A percentile compares a stretch with the other conserved stretches of the same genome.
Evolutionary conservation across 2,329 filamentous ascomycete genomes (phyloP).

Genomic region (Metarhizium robertsii): DNA sequence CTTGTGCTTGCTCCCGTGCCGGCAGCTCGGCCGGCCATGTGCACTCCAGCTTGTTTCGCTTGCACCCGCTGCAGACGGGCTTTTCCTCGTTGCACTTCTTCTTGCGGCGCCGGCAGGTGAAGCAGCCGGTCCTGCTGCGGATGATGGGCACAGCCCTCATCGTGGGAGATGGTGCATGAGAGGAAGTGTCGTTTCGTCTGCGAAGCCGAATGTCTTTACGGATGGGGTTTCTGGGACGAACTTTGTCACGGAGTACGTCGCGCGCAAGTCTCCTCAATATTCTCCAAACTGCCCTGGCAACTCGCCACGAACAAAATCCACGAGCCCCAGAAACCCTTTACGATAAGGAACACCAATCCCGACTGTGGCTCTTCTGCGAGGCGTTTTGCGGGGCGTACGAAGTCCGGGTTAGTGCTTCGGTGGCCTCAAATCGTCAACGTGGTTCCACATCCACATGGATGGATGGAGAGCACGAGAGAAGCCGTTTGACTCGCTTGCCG

Average conservation of each 20-base stretch:
- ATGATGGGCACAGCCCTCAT: conserved; percentile 26
- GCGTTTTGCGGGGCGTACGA: neutral
- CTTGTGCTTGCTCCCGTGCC: neutral
- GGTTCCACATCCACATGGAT: neutral
- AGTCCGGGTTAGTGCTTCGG: neutral
- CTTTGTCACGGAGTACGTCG: too few relatives aligned
- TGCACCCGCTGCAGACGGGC: conserved; percentile 43
- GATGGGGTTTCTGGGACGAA: too few relatives aligned
- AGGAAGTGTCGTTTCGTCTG: too few relatives aligned
- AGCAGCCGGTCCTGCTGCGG: conserved; percentile 31
- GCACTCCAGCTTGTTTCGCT: conserved; percentile 42
- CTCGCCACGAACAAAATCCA: too few relatives aligned
- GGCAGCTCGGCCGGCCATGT: conserved; percentile 29
- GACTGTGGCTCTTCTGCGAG: too few relatives aligned
- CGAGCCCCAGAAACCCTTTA: too few relatives aligned
- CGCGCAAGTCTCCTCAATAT: too few relatives aligned
- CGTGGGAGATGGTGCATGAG: neutral
- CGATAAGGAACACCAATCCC: too few relatives aligned
- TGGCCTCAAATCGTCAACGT: neutral
- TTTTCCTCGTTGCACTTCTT: conserved; percentile 45
- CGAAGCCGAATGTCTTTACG: too few relatives aligned
- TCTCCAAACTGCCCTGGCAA: too few relatives aligned
- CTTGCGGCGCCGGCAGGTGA: conserved; percentile 42
- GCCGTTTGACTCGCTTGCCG: neutral
- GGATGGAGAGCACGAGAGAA: neutral